phyloP scores from a whole-genome alignment of 495 filamentous ascomycete genomes.

The Xylaria venustula region DNA sequence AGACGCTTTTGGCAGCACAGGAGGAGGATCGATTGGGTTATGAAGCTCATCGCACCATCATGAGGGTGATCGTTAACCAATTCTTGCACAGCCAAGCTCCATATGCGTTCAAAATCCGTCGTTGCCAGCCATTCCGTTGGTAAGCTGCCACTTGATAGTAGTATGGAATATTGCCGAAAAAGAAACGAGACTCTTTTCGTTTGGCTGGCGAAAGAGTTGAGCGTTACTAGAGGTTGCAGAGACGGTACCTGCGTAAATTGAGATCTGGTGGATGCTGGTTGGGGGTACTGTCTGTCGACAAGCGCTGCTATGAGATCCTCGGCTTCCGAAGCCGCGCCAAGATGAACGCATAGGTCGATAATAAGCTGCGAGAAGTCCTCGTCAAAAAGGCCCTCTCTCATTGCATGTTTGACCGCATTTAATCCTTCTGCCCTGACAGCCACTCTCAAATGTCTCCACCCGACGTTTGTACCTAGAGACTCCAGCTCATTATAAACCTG shows the following conservation, averaged over 20 bases:
- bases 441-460: conserved; percentile 65
- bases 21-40: conserved; percentile 30
- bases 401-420: conserved; percentile 45
- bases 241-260: conserved; percentile 20
- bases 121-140: conserved; percentile 46
- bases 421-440: conserved; percentile 70
- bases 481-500: conserved; percentile 69
- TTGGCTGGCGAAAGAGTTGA: conserved; percentile 27
- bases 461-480: conserved; percentile 52
- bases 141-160: conserved; percentile 35
- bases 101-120: conserved; percentile 36
- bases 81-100: conserved; percentile 29
- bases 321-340: conserved; percentile 39
- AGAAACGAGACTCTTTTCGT: conserved; percentile 26
- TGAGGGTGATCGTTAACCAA: conserved; percentile 29
- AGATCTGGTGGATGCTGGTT: conserved; percentile 31
- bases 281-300: conserved; percentile 33
- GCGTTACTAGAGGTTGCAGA: conserved; percentile 27
- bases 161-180: conserved; percentile 32
- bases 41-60: conserved; percentile 36
- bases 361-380: conserved; percentile 37
- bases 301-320: conserved; percentile 36
- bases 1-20: conserved; percentile 28
- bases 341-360: conserved; percentile 40
- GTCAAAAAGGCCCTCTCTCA: conserved; percentile 29